Evolutionary conservation across 805 yeast species (phyloP).

Genomic region (Torulaspora franciscae): DNA sequence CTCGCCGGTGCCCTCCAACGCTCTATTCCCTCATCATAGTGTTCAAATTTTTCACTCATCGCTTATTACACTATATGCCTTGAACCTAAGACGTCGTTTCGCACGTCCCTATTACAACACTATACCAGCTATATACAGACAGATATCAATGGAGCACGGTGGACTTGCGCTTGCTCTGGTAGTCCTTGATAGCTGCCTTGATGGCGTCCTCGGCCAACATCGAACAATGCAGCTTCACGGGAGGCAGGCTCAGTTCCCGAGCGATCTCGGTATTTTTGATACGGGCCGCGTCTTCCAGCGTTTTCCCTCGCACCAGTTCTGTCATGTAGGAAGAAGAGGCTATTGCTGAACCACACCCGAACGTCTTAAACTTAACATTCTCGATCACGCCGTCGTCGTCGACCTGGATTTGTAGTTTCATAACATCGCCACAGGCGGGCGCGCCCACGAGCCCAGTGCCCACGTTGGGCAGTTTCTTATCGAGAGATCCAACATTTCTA

Average conservation of each 20-base stretch:
- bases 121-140: not conserved
- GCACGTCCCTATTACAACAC: not conserved
- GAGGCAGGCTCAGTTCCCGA: constrained; percentile 89
- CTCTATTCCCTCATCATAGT: not conserved
- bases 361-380: constrained; percentile 96
- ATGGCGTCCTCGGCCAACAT: constrained; percentile 99
- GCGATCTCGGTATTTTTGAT: constrained; percentile 94
- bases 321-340: constrained; percentile 95
- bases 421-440: constrained; percentile 99
- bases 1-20: not conserved
- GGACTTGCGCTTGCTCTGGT: constrained; percentile 67
- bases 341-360: constrained; percentile 98
- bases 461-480: constrained; percentile 67
- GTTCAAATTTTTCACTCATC: constrained; percentile 5
- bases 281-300: constrained; percentile 86
- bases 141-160: constrained; percentile 13
- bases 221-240: constrained; percentile 95
- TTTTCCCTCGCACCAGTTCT: constrained; percentile 90
- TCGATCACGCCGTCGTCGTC: constrained; percentile 85
- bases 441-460: constrained; percentile 99
- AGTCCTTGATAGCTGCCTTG: constrained; percentile 94
- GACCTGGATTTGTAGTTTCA: constrained; percentile 94
- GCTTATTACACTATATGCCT: not conserved
- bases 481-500: constrained; percentile 90
- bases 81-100: not conserved